Evolutionary conservation across 495 filamentous ascomycete genomes (phyloP).

Genomic region (Glonium stellatum): DNA sequence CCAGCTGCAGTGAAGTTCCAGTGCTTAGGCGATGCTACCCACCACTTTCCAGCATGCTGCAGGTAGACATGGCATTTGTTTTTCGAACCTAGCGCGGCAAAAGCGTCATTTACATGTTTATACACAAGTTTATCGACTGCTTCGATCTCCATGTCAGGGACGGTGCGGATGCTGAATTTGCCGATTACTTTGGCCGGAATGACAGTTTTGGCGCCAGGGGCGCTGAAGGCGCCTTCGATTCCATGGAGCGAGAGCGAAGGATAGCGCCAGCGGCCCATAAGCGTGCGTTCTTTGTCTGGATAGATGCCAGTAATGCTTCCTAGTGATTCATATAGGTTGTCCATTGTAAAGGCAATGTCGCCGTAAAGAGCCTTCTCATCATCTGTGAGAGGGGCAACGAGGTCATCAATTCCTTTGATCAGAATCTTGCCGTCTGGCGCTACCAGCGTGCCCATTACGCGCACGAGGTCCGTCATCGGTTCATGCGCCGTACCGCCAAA

Average conservation of each 20-base stretch:
- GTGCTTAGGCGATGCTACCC: constrained; percentile 93
- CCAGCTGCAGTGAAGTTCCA: constrained; percentile 94
- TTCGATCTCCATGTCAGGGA: constrained; percentile 92
- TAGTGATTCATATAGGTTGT: constrained; percentile 83
- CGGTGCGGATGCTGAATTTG: constrained; percentile 96
- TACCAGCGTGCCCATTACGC: constrained; percentile 72
- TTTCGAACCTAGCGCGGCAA: constrained; percentile 78
- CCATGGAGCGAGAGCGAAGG: constrained; percentile 95
- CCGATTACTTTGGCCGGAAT: constrained; percentile 96
- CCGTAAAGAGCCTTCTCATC: constrained; percentile 83
- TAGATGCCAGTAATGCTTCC: constrained; percentile 81
- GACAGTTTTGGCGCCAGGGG: constrained; percentile 92
- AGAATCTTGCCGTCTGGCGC: constrained; percentile 83
- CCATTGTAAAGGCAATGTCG: constrained; percentile 87
- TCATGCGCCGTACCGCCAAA: constrained; percentile 94
- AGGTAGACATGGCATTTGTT: constrained; percentile 76
- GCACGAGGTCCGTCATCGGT: constrained; percentile 93
- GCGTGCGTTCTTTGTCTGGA: constrained; percentile 73
- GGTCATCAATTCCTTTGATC: constrained; percentile 81
- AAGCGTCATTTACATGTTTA: constrained; percentile 69
- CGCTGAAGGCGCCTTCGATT: constrained; percentile 91
- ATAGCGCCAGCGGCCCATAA: constrained; percentile 91
- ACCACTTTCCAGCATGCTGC: constrained; percentile 93
- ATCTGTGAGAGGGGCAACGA: constrained; percentile 77
- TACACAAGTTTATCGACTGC: constrained; percentile 78